phyloP scores from a whole-genome alignment of 805 yeast genomes.

The Lachancea meyersii region DNA sequence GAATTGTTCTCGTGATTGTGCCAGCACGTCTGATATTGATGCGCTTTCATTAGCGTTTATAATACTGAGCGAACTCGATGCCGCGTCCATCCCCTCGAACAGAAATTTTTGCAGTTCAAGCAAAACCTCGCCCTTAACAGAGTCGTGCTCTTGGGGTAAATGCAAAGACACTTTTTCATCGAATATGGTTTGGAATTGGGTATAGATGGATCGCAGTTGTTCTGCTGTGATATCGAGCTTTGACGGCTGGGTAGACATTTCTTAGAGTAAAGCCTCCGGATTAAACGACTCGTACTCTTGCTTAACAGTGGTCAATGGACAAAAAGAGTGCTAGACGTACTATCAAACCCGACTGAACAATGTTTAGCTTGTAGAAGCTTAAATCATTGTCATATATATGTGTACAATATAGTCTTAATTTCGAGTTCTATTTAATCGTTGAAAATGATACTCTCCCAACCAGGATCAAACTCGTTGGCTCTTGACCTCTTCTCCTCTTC shows the following conservation, averaged over 20 bases:
- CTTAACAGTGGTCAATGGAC: neutral
- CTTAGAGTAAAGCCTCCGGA: neutral
- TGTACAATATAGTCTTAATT: no score
- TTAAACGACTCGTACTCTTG: no score
- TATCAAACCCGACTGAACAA: no score
- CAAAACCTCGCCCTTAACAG: slow-evolving; percentile 20
- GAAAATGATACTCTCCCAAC: no score
- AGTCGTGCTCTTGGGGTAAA: slow-evolving; percentile 20
- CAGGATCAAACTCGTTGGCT: no score
- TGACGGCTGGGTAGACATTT: slow-evolving; percentile 10
- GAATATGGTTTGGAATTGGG: slow-evolving; percentile 23
- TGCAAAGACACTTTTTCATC: slow-evolving; percentile 19
- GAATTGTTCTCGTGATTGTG: slow-evolving; percentile 23
- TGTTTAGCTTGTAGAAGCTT: no score
- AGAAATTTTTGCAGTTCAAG: slow-evolving; percentile 22
- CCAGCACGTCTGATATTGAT: slow-evolving; percentile 18
- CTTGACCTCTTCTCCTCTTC: no score
- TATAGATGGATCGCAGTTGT: slow-evolving; percentile 25
- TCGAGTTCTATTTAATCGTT: no score
- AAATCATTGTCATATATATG: no score
- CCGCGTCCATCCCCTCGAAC: slow-evolving; percentile 41
- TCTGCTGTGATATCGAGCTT: slow-evolving; percentile 23
- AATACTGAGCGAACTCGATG: slow-evolving; percentile 48
- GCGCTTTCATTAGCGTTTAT: slow-evolving; percentile 43
- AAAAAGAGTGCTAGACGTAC: no score